phyloP scores from a whole-genome alignment of 2,329 filamentous ascomycete genomes.

The Aspergillus tamarii region DNA sequence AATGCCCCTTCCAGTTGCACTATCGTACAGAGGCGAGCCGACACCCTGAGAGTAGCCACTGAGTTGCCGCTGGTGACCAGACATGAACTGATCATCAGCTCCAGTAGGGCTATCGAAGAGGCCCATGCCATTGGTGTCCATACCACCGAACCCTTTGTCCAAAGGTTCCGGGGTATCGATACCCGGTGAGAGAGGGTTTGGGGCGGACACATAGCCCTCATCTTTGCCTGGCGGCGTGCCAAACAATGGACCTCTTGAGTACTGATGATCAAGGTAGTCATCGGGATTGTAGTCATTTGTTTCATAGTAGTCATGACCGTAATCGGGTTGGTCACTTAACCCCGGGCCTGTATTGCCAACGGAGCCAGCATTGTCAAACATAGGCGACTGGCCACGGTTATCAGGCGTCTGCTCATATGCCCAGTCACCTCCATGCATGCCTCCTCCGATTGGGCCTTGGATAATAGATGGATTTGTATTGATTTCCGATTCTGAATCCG shows the following conservation, averaged over 20 bases:
- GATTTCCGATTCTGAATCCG: slow-evolving; percentile 62
- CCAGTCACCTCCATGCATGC: slow-evolving; percentile 54
- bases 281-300: slow-evolving; percentile 40
- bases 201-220: slow-evolving; percentile 88
- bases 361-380: slow-evolving; percentile 36
- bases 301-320: slow-evolving; percentile 66
- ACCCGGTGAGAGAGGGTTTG: slow-evolving; percentile 59
- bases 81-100: slow-evolving; percentile 68
- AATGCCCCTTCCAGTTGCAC: slow-evolving; percentile 81
- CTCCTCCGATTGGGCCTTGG: slow-evolving; percentile 69
- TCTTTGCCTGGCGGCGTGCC: slow-evolving; percentile 69
- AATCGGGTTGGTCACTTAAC: slow-evolving; percentile 57
- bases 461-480: slow-evolving; percentile 85
- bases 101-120: slow-evolving; percentile 53
- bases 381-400: slow-evolving; percentile 39
- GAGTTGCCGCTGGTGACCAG: slow-evolving; percentile 64
- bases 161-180: slow-evolving; percentile 51
- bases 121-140: slow-evolving; percentile 56
- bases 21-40: slow-evolving; percentile 85
- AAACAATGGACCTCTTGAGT: slow-evolving; percentile 43
- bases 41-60: slow-evolving; percentile 93
- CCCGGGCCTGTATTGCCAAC: slow-evolving; percentile 60
- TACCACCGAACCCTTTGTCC: slow-evolving; percentile 54
- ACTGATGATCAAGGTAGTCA: slow-evolving; percentile 42
- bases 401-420: slow-evolving; percentile 60